Evolutionary conservation across 305 asterid species (phyloP).

Genomic region (Rubia tinctorum): DNA sequence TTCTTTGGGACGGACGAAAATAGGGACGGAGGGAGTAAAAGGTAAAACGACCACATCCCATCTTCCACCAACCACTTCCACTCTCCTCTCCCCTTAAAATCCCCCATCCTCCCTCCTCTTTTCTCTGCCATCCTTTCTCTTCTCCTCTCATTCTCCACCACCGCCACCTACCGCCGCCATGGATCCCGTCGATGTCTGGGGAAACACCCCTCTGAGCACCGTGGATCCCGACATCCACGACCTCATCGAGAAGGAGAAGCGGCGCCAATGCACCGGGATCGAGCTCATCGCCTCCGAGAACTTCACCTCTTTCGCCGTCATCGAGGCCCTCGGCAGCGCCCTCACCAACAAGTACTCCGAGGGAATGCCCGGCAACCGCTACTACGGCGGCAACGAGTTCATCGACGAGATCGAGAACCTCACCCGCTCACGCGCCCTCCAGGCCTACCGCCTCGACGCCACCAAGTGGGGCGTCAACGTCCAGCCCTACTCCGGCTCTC

Average conservation of each 20-base stretch:
- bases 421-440: slow-evolving; percentile 81
- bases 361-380: slow-evolving; percentile 92
- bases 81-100: background rate
- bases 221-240: slow-evolving; percentile 93
- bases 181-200: slow-evolving; percentile 87
- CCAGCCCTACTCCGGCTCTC: slow-evolving; percentile 88
- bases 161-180: slow-evolving; percentile 16
- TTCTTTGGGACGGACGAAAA: too few relatives aligned
- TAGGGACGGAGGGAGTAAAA: too few relatives aligned
- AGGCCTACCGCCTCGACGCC: slow-evolving; percentile 81
- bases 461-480: slow-evolving; percentile 97
- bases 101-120: background rate
- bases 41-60: background rate
- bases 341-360: slow-evolving; percentile 96
- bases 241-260: slow-evolving; percentile 90
- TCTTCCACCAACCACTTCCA: slow-evolving; percentile 7
- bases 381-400: slow-evolving; percentile 92
- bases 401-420: slow-evolving; percentile 90
- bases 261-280: slow-evolving; percentile 90
- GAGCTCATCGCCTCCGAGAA: slow-evolving; percentile 96
- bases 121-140: background rate
- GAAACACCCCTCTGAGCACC: slow-evolving; percentile 57
- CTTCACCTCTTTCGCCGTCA: slow-evolving; percentile 96
- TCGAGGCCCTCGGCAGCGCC: slow-evolving; percentile 89
- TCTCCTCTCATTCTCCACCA: background rate